These are phyloP conservation scores for Clonostachys rosea DNA, from an alignment of 2,329 filamentous ascomycete species.

Conservation along the genomic window DNA sequence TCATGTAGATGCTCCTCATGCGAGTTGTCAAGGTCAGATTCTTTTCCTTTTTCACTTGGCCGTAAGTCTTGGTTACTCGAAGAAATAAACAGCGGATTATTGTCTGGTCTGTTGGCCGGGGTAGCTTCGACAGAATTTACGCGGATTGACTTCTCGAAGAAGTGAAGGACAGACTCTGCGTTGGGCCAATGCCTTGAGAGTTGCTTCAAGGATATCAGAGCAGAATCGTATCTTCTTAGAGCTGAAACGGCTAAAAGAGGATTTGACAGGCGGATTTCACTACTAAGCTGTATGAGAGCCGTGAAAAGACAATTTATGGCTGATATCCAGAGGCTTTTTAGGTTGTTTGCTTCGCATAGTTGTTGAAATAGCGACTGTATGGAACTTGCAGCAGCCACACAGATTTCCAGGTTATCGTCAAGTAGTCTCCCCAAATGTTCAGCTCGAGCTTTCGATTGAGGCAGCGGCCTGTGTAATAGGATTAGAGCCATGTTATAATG, in stretches of 20 bases:
- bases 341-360: constrained; percentile 9
- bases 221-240: constrained; percentile 15
- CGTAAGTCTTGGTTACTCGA: too few species aligned
- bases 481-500: background rate
- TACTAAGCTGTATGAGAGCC: constrained; percentile 17
- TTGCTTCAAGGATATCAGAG: constrained; percentile 16
- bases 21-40: too few species aligned
- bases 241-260: constrained; percentile 21
- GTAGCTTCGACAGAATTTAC: background rate
- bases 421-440: constrained; percentile 4
- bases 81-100: too few species aligned
- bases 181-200: constrained; percentile 19
- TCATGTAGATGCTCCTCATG: too few species aligned
- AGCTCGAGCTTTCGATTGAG: background rate
- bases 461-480: background rate
- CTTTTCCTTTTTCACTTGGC: too few species aligned
- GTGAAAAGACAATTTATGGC: constrained; percentile 20
- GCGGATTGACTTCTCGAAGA: background rate
- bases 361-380: constrained; percentile 20
- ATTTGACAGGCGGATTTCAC: constrained; percentile 16
- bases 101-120: too few species aligned
- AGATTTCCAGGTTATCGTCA: constrained; percentile 18
- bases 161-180: background rate
- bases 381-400: constrained; percentile 15
- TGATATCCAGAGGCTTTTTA: constrained; percentile 16